Evolutionary conservation across 106 monocot species (phyloP).

Genomic region (Triglochin maritima): DNA sequence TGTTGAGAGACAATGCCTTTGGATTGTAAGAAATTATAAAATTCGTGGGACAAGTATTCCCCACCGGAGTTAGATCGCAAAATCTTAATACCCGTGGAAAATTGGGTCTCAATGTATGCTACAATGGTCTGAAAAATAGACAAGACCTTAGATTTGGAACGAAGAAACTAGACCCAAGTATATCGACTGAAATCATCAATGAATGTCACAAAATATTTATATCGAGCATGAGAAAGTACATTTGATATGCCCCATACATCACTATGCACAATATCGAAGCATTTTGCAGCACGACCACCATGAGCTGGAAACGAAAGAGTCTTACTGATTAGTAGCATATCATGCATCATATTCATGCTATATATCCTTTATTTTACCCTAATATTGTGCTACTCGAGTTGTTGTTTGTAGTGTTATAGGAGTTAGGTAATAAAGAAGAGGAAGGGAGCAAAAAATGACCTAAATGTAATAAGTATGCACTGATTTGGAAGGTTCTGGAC

Average conservation of each 20-base stretch:
- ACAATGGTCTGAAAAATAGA: constrained; percentile 1
- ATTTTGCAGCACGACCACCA: no score
- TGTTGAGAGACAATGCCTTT: constrained; percentile 6
- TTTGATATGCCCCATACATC: background rate
- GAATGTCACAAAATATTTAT: constrained; percentile 11
- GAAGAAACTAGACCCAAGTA: constrained; percentile 13
- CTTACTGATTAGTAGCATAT: no score
- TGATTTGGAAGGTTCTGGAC: no score
- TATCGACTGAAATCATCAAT: constrained; percentile 8
- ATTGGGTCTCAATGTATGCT: constrained; percentile 1
- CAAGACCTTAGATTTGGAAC: constrained; percentile 4
- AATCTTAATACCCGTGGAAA: constrained; percentile 2
- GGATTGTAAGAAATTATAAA: constrained; percentile 5
- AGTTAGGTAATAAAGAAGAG: no score
- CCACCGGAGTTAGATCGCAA: background rate
- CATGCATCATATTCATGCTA: no score
- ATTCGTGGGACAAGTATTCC: constrained; percentile 7
- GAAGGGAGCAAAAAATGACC: no score
- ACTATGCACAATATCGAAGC: background rate
- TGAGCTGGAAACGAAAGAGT: no score
- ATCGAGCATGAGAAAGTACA: background rate
- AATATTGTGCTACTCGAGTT: no score
- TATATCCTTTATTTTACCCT: no score
- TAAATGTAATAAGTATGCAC: no score
- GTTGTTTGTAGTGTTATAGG: no score